phyloP scores from a whole-genome alignment of 345 rosid genomes.

The Arabidopsis thaliana region DNA sequence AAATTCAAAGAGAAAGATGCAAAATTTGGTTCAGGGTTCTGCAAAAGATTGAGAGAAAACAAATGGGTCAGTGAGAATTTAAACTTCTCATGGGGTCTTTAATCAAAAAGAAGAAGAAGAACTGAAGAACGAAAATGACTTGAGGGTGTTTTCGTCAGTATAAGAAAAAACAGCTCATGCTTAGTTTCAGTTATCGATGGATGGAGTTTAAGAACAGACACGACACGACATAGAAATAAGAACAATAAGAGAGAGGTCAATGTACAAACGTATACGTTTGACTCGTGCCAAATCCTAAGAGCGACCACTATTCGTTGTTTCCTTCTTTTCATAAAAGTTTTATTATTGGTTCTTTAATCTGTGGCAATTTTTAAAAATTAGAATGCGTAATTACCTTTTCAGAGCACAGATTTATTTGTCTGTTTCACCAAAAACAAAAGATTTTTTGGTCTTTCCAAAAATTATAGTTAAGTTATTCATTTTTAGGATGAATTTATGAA shows the following conservation, averaged over 20 bases:
- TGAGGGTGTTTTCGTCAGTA: conserved; percentile 45
- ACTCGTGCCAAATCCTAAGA: conserved; percentile 33
- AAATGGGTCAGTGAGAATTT: conserved; percentile 33
- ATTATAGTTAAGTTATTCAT: background rate
- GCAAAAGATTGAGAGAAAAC: conserved; percentile 26
- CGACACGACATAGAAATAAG: conserved; percentile 41
- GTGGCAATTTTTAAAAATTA: background rate
- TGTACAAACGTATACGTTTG: conserved; percentile 46
- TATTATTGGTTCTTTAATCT: background rate
- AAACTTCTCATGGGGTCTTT: conserved; percentile 31
- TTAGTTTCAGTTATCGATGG: conserved; percentile 38
- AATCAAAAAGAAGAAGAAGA: conserved; percentile 24
- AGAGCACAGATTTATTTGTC: background rate
- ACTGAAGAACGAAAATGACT: conserved; percentile 15
- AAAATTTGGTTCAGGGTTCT: conserved; percentile 29
- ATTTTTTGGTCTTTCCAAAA: background rate
- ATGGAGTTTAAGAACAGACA: conserved; percentile 42
- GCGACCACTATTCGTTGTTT: conserved; percentile 30
- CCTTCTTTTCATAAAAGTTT: conserved; percentile 30
- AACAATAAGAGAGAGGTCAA: conserved; percentile 33
- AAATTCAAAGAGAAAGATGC: conserved; percentile 9
- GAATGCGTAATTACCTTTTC: conserved; percentile 8
- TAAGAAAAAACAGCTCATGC: conserved; percentile 38
- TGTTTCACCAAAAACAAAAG: background rate
- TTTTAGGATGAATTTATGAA: background rate